Conservation (phyloP, 208 protist genomes). For the Trypanosoma theileri region DNA sequence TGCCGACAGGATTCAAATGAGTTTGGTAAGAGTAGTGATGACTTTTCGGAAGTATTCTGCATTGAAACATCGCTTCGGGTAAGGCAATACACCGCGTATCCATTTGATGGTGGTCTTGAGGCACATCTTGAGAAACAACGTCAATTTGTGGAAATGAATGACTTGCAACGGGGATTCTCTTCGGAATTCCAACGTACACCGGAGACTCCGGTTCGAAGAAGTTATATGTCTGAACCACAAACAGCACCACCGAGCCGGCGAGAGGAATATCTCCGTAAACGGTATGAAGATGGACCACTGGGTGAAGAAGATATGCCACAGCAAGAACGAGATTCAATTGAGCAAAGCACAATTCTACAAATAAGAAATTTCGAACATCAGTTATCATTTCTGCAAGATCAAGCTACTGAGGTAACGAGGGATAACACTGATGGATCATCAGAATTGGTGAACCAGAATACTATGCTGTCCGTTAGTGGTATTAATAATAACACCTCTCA, state of each 20-base stretch:
- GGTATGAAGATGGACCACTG: no score
- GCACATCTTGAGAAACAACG: conserved; percentile 63
- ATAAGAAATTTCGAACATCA: conserved; percentile 1
- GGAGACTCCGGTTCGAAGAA: not conserved
- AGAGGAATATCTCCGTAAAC: no score
- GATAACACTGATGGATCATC: not conserved
- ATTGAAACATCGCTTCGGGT: conserved; percentile 65
- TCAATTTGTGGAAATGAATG: conserved; percentile 68
- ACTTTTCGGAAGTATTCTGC: conserved; percentile 68
- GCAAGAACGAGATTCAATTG: not conserved
- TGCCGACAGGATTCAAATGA: conserved; percentile 30
- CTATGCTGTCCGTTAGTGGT: not conserved
- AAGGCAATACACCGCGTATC: conserved; percentile 74
- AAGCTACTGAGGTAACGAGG: not conserved
- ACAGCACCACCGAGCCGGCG: not conserved
- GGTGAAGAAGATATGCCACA: no score
- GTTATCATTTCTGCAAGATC: not conserved
- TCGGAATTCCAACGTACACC: not conserved
- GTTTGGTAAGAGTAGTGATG: conserved; percentile 9
- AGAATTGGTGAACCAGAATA: no score
- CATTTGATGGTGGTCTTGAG: conserved; percentile 72
- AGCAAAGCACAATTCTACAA: not conserved
- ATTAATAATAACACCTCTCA: conserved; percentile 6
- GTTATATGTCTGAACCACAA: not conserved
- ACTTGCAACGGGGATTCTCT: conserved; percentile 60